Conservation (phyloP, 1,284 basidiomycete genomes). For the Sphagnurus paluster region DNA sequence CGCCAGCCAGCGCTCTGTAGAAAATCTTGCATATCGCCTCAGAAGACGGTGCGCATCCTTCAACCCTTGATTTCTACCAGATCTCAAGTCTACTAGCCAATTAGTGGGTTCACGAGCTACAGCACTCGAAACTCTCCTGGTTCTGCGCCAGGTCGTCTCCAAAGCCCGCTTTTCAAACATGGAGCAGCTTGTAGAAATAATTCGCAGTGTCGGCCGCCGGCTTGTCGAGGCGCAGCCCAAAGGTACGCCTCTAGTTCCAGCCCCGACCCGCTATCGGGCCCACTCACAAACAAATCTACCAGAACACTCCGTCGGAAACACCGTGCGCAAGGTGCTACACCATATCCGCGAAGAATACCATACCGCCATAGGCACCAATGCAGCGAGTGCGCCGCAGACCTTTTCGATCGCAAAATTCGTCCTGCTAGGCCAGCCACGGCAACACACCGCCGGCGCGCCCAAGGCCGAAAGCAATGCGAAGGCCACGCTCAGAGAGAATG, state of each 20-base stretch:
- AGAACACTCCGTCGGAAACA: slow-evolving; percentile 96
- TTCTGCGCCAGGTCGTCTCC: slow-evolving; percentile 87
- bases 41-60: slow-evolving; percentile 53
- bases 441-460: slow-evolving; percentile 47
- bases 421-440: slow-evolving; percentile 70
- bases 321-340: slow-evolving; percentile 87
- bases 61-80: slow-evolving; percentile 4
- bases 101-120: slow-evolving; percentile 86
- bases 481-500: slow-evolving; percentile 61
- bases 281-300: slow-evolving; percentile 11
- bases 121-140: slow-evolving; percentile 86
- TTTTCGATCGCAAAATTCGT: slow-evolving; percentile 81
- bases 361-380: slow-evolving; percentile 52
- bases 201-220: slow-evolving; percentile 78
- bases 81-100: slow-evolving; percentile 60
- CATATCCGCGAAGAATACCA: slow-evolving; percentile 94
- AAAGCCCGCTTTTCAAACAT: slow-evolving; percentile 86
- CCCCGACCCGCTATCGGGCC: slow-evolving; percentile 1
- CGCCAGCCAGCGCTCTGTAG: slow-evolving; percentile 55
- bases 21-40: slow-evolving; percentile 63
- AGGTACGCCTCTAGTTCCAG: slow-evolving; percentile 55
- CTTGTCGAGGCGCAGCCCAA: slow-evolving; percentile 91
- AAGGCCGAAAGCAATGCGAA: slow-evolving; percentile 51
- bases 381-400: slow-evolving; percentile 38
- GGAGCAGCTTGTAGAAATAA: slow-evolving; percentile 81